Base-by-base conservation (phyloP, 106 monocot species). In the Dioscorea alata region DNA sequence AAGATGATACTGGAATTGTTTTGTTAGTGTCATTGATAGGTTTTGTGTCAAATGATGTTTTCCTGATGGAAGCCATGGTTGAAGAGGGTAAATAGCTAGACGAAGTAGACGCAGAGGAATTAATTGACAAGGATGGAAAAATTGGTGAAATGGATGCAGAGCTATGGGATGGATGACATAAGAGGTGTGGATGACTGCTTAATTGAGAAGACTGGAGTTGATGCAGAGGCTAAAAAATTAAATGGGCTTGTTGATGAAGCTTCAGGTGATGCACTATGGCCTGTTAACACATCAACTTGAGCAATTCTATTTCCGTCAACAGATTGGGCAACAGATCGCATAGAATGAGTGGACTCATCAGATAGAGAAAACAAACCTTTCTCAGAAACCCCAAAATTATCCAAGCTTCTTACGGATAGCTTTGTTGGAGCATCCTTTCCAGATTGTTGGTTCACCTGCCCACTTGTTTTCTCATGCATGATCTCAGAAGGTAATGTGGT, bases 381-480 rank as follows among this genome's bases (percentile, higher is more conserved):
- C 6, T 57, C 8, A 65, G 61, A 56, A 57, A 51, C 35, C 63
- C 22, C 57, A 33, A 14, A 25, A 13, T 71, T 18, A 35, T 76
- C 79, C 25, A 52, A 35, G 49, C 49, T 73, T 65, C 28, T 32
- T 57, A 31, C 54, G 1, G 49, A 16, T 54, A 67, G 28, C 10
- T 31, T 62, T 2, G 34, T 16, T 19, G 33, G 35, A 63, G 12
- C 25, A 68, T 49, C 71, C 50, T 64, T 69, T 74, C 60, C 69
- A 49, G n/a, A 76, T 25, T 61, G 79, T 51, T 48, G 17, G 59
- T 54, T 72, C 33, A 64, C 56, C 23, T 48, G 67, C 18, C 58
- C 64, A 60, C 65, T 76, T 23, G 68, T 33, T 74, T 75, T 53
- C 61, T 24, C 50, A 7, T 75, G 64, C 21, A 20, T 18, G 60